Conservation (phyloP, 345 rosid species). For the Ceriops decandra region DNA sequence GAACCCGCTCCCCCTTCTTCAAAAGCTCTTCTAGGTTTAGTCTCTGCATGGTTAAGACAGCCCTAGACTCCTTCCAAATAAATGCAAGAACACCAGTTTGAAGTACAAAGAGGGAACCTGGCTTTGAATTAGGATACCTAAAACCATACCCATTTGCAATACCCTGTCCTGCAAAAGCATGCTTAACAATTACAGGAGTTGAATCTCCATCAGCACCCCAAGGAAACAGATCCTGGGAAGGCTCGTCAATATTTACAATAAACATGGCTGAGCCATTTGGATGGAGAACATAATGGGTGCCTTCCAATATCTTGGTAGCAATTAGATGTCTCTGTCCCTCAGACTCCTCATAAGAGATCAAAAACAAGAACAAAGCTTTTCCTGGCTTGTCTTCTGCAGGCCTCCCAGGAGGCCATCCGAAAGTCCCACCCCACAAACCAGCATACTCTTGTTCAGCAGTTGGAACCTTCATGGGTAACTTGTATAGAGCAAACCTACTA, state of each 20-base stretch:
- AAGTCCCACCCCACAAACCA: conserved; percentile 5
- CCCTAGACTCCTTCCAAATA: conserved; percentile 76
- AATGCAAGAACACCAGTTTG: conserved; percentile 69
- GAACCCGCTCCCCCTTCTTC: conserved; percentile 66
- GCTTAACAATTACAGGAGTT: conserved; percentile 37
- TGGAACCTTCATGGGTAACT: background rate
- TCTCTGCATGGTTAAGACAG: conserved; percentile 68
- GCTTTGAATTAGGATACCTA: conserved; percentile 85
- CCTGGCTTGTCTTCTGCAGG: conserved; percentile 52
- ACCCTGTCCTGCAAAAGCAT: conserved; percentile 70
- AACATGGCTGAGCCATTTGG: conserved; percentile 95
- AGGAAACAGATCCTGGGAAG: conserved; percentile 65
- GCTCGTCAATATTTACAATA: conserved; percentile 60
- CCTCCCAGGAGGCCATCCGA: conserved; percentile 15
- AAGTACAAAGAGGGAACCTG: conserved; percentile 66
- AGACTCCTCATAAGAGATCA: conserved; percentile 70
- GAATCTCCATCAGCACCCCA: conserved; percentile 59
- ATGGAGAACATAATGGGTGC: conserved; percentile 76
- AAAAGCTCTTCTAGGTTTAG: conserved; percentile 61
- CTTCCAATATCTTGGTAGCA: conserved; percentile 86
- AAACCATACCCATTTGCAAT: conserved; percentile 90
- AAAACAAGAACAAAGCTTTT: conserved; percentile 35
- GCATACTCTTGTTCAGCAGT: conserved; percentile 42
- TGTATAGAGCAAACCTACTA: background rate
- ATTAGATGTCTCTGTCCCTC: conserved; percentile 49